phyloP scores from a whole-genome alignment of 805 yeast genomes.

The Schwanniomyces sp. region DNA sequence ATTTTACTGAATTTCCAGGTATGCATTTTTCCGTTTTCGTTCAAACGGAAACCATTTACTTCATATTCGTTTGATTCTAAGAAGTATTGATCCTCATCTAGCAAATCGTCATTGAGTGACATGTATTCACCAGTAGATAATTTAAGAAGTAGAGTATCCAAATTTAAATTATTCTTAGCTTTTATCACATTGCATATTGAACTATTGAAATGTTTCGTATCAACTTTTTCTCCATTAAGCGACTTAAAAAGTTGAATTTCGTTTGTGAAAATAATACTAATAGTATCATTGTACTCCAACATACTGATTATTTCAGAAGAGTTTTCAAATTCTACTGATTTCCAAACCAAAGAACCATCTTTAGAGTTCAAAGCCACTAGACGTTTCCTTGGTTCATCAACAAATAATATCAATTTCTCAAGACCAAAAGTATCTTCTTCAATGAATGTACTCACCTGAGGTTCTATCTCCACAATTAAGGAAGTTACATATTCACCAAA shows the following conservation, averaged over 20 bases:
- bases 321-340: conserved; percentile 3
- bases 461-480: background rate
- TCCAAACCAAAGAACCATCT: conserved; percentile 45
- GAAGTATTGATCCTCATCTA: conserved; percentile 9
- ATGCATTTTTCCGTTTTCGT: conserved; percentile 8
- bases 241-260: conserved; percentile 8
- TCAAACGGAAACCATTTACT: conserved; percentile 22
- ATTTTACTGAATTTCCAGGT: conserved; percentile 30
- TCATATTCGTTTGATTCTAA: conserved; percentile 9
- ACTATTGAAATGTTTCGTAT: background rate
- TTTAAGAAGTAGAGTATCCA: background rate
- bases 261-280: conserved; percentile 12
- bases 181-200: background rate
- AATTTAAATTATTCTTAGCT: background rate
- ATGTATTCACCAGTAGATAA: background rate
- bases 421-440: conserved; percentile 29
- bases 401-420: conserved; percentile 29
- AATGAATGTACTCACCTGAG: background rate
- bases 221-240: conserved; percentile 16
- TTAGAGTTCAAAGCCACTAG: conserved; percentile 44
- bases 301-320: conserved; percentile 8
- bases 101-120: background rate
- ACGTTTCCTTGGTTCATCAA: conserved; percentile 19
- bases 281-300: conserved; percentile 10
- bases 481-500: conserved; percentile 26